phyloP scores from a whole-genome alignment of 1,284 basidiomycete species.

The Fistulinella staudtii region DNA sequence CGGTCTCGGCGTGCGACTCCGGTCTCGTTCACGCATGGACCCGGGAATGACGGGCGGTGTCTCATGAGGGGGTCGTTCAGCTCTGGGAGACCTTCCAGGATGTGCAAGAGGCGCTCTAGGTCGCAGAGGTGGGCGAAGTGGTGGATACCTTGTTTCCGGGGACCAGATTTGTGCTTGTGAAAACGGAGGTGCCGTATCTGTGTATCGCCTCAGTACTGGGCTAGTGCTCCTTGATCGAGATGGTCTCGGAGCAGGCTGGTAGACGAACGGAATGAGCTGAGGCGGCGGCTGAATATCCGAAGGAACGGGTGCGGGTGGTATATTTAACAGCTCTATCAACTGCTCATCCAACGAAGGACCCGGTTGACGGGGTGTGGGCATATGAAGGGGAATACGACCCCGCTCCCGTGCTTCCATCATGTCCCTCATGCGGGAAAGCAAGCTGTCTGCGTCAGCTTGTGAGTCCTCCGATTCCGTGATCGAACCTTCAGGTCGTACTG shows the following conservation, averaged over 20 bases:
- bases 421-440: conserved; percentile 22
- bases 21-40: neutral
- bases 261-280: conserved; percentile 48
- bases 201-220: conserved; percentile 24
- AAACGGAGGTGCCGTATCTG: conserved; percentile 22
- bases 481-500: no score
- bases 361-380: conserved; percentile 40
- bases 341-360: conserved; percentile 54
- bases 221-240: conserved; percentile 45
- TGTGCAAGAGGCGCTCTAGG: conserved; percentile 10
- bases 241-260: conserved; percentile 44
- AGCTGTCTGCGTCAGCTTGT: conserved; percentile 26
- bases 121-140: conserved; percentile 6
- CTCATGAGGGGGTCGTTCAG: conserved; percentile 1
- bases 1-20: conserved; percentile 10
- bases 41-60: conserved; percentile 13
- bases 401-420: conserved; percentile 19
- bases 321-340: conserved; percentile 54
- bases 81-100: neutral
- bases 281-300: conserved; percentile 49
- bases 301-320: conserved; percentile 38
- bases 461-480: conserved; percentile 25
- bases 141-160: conserved; percentile 19
- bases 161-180: conserved; percentile 13
- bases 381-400: conserved; percentile 33